phyloP scores from a whole-genome alignment of 129 eudicot genomes.

The Sambucus nigra region DNA sequence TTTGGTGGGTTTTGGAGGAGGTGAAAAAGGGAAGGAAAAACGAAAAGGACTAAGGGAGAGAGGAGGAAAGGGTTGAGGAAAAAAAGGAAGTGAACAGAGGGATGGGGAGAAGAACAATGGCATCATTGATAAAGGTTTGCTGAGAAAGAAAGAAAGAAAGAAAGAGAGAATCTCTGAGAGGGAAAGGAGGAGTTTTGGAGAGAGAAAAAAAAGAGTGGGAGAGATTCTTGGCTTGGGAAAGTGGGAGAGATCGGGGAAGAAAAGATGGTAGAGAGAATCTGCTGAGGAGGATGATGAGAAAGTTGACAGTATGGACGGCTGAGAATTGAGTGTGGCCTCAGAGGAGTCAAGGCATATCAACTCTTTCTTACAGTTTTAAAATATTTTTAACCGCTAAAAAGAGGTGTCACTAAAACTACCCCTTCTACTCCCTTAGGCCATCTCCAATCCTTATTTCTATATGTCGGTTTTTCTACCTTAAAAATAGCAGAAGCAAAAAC shows the following conservation, averaged over 20 bases:
- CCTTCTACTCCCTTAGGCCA: not conserved
- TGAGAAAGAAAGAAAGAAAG: conserved; percentile 16
- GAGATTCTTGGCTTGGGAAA: conserved; percentile 71
- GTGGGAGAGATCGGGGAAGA: conserved; percentile 42
- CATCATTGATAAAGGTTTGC: conserved; percentile 63
- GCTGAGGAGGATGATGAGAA: conserved; percentile 19
- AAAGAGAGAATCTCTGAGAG: conserved; percentile 43
- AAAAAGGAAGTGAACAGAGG: conserved; percentile 26
- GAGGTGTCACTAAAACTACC: not conserved
- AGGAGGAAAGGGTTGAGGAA: conserved; percentile 12
- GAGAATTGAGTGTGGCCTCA: conserved; percentile 9
- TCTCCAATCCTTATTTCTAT: no score
- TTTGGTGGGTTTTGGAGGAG: conserved; percentile 26
- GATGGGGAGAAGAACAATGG: conserved; percentile 43
- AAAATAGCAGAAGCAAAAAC: no score
- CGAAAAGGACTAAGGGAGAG: conserved; percentile 64
- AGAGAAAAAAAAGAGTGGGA: conserved; percentile 15
- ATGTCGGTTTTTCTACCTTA: no score
- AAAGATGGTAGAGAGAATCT: conserved; percentile 30
- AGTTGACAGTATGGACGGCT: conserved; percentile 35
- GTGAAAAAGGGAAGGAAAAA: conserved; percentile 34
- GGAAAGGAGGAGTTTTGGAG: conserved; percentile 28
- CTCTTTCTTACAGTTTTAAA: no score
- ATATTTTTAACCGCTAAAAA: conserved; percentile 36
- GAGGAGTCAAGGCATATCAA: not conserved